Evolutionary conservation across 2,329 filamentous ascomycete species (phyloP).

Genomic region (Truncatella angustata): DNA sequence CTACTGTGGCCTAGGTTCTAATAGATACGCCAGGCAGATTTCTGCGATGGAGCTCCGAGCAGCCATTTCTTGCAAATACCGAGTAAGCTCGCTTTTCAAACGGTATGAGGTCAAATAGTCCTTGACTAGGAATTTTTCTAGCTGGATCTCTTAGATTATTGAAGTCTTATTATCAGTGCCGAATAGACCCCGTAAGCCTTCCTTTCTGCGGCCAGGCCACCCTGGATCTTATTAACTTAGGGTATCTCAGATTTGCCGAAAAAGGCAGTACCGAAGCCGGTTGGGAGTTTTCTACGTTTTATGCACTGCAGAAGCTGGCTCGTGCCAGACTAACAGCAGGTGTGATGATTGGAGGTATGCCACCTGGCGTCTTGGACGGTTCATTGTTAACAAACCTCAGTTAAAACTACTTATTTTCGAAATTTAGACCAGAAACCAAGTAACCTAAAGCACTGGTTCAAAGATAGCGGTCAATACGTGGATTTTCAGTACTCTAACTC

Average conservation of each 20-base stretch:
- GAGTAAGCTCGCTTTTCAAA: too few relatives aligned
- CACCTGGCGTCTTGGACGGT: neutral
- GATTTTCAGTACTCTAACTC: neutral
- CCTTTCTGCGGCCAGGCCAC: neutral
- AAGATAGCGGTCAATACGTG: neutral
- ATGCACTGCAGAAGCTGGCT: neutral
- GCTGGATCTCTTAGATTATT: too few relatives aligned
- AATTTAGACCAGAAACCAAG: neutral
- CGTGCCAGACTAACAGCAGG: neutral
- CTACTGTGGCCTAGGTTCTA: too few relatives aligned
- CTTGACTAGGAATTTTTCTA: too few relatives aligned
- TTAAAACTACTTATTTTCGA: neutral
- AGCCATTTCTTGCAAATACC: too few relatives aligned
- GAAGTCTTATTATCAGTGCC: too few relatives aligned
- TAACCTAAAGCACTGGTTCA: neutral
- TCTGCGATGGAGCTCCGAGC: too few relatives aligned
- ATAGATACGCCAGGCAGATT: too few relatives aligned
- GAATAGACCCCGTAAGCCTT: constrained; percentile 1
- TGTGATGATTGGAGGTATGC: neutral
- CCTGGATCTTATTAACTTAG: too few relatives aligned
- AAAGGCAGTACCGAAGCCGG: neutral
- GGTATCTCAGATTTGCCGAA: neutral
- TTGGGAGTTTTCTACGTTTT: neutral
- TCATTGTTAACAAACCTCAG: neutral
- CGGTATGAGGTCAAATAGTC: too few relatives aligned